Evolutionary conservation across 495 filamentous ascomycete genomes (phyloP), one percentile per base, ranked within the genome.

Genomic region (Cercophora scortea): DNA sequence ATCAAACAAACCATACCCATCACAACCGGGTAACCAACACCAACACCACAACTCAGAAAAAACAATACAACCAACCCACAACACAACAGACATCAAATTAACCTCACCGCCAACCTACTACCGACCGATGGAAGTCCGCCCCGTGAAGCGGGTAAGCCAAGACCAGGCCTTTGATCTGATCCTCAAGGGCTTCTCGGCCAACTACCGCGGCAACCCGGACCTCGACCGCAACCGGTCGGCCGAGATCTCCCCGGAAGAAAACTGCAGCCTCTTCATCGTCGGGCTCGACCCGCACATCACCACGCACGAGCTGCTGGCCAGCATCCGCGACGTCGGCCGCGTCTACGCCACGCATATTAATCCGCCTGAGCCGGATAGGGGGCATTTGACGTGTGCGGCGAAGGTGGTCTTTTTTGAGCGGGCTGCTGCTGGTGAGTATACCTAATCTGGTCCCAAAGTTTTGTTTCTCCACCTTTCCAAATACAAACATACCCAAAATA

Each of bases 401-500:
- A 72, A 70, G 49, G 51, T 76, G 1, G 61, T 69, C 2, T 76
- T 76, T 53, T 76, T 76, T 38, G 61, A 66, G 13, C 46, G 65
- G 6, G 15, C 19, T 0, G 63, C 61, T 0, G 65, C 65, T 25
- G 25, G 25, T 25, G 25, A 25, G 25, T 25, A 25, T 25, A 5
- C 25, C 25, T 25, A 25, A 2, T 5, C 5, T 25, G 25, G 5
- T 25, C 5, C n/a, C n/a, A n/a, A 5, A 25, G 2, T 25, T 25
- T 5, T 25, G 25, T 25, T 25, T 25, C n/a, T n/a, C n/a, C n/a
- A n/a, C n/a, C n/a, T n/a, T n/a, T n/a, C n/a, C n/a, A n/a, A n/a
- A n/a, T n/a, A n/a, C n/a, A n/a, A n/a, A n/a, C n/a, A 25, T 2
- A 25, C 25, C 25, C 2, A 25, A 25, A 25, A 25, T 5, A 25